phyloP scores from a whole-genome alignment of 2,329 filamentous ascomycete genomes.

The Fusarium tanahbumbuense region DNA sequence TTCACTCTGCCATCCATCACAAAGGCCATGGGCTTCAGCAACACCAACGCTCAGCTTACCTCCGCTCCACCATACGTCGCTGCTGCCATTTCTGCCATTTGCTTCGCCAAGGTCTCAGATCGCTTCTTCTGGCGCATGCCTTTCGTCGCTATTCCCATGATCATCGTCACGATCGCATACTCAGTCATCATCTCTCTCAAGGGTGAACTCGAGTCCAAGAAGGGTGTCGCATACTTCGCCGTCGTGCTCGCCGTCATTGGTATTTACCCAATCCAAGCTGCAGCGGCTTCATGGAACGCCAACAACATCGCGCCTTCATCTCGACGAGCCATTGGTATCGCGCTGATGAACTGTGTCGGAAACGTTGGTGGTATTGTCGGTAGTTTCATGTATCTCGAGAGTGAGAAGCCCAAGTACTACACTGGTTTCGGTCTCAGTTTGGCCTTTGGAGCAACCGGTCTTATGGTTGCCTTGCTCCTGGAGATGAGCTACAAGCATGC shows the following conservation, averaged over 20 bases:
- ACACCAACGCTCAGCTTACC: slow-evolving; percentile 52
- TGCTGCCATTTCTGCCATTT: slow-evolving; percentile 71
- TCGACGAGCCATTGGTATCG: slow-evolving; percentile 51
- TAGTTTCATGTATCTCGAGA: slow-evolving; percentile 46
- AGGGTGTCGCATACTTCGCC: slow-evolving; percentile 34
- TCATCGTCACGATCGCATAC: slow-evolving; percentile 37
- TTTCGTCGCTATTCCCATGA: slow-evolving; percentile 39
- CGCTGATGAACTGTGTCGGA: slow-evolving; percentile 47
- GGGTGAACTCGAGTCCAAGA: slow-evolving; percentile 33
- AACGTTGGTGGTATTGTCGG: slow-evolving; percentile 48
- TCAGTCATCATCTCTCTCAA: slow-evolving; percentile 40
- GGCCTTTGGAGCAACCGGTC: slow-evolving; percentile 47
- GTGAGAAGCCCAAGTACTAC: slow-evolving; percentile 61
- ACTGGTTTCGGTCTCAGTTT: slow-evolving; percentile 53
- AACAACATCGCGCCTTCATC: slow-evolving; percentile 43
- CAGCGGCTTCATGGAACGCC: slow-evolving; percentile 42
- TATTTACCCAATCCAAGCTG: slow-evolving; percentile 41
- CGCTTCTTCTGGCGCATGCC: slow-evolving; percentile 58
- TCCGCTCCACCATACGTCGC: slow-evolving; percentile 70
- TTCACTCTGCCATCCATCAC: slow-evolving; percentile 45
- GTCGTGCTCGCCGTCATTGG: slow-evolving; percentile 39
- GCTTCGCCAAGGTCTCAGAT: slow-evolving; percentile 74
- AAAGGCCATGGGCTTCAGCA: slow-evolving; percentile 44
- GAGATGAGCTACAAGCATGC: slow-evolving; percentile 49
- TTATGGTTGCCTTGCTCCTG: slow-evolving; percentile 48